A percentile compares a stretch with the other conserved stretches of the same genome.
These are phyloP conservation scores for Noccaea caerulescens DNA, from an alignment of 345 rosid genomes.

Conservation along the genomic window DNA sequence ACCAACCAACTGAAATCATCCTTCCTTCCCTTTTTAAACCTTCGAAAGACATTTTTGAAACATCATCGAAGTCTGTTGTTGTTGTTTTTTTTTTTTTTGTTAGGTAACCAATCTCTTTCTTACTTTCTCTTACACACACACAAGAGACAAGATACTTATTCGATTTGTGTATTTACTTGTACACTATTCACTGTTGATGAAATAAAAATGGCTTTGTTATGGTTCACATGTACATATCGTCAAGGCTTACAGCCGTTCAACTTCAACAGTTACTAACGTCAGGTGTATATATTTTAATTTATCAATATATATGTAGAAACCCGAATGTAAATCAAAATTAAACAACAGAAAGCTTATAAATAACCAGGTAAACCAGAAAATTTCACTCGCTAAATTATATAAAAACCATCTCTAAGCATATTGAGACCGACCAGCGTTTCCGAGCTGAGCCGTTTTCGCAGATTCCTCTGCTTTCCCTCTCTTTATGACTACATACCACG, in stretches of 20 bases:
- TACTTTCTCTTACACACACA: slow-evolving; percentile 44
- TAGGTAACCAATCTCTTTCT: slow-evolving; percentile 42
- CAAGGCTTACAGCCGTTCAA: slow-evolving; percentile 4
- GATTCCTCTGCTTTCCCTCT: slow-evolving; percentile 39
- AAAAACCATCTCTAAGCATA: slow-evolving; percentile 20
- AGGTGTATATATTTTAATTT: slow-evolving; percentile 5
- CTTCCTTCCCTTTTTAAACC: slow-evolving; percentile 34
- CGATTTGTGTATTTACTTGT: slow-evolving; percentile 31
- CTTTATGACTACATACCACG: slow-evolving; percentile 44
- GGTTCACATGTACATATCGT: slow-evolving; percentile 23
- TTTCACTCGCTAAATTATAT: slow-evolving; percentile 12
- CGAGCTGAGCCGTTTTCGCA: slow-evolving; percentile 25
- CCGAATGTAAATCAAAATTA: background rate
- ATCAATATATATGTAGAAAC: background rate
- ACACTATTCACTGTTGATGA: slow-evolving; percentile 34
- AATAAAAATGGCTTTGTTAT: slow-evolving; percentile 37
- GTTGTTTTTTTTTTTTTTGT: slow-evolving; percentile 17
- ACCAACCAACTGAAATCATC: background rate
- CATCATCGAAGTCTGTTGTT: slow-evolving; percentile 37
- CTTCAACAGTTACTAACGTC: slow-evolving; percentile 26
- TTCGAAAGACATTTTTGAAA: slow-evolving; percentile 42
- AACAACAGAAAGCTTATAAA: slow-evolving; percentile 4
- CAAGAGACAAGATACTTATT: slow-evolving; percentile 20
- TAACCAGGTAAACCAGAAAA: background rate
- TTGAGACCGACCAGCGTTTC: slow-evolving; percentile 18